A percentile compares a stretch with the other conserved stretches of the same genome.
These are phyloP conservation scores for Curvularia hawaiiensis DNA, from an alignment of 2,329 filamentous ascomycete genomes.

Conservation along the genomic window DNA sequence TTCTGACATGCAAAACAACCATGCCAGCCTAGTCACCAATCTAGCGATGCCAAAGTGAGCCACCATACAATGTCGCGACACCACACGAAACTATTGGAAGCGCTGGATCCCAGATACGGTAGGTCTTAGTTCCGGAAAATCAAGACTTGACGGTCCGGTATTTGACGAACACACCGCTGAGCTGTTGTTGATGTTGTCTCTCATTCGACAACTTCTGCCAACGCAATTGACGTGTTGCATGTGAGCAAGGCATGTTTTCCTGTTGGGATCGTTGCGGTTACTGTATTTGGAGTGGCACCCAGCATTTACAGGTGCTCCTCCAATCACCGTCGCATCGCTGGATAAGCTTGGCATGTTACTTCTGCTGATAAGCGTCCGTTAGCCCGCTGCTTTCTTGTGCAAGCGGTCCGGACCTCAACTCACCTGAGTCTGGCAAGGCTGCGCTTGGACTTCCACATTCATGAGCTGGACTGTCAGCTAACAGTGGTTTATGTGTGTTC, in stretches of 20 bases:
- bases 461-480: neutral
- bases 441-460: neutral
- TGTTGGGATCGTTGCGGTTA: neutral
- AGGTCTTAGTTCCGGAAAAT: neutral
- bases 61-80: constrained; percentile 11
- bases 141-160: neutral
- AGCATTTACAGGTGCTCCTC: neutral
- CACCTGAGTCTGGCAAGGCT: neutral
- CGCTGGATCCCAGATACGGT: neutral
- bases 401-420: neutral
- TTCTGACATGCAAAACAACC: constrained; percentile 7
- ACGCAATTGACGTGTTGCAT: neutral
- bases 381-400: neutral
- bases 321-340: neutral
- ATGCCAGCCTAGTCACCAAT: constrained; percentile 1
- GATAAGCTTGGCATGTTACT: neutral
- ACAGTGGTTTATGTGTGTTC: constrained; percentile 5
- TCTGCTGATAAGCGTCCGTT: neutral
- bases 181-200: neutral
- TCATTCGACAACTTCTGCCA: neutral
- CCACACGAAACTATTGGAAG: constrained; percentile 3
- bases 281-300: neutral
- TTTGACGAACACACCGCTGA: neutral
- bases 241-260: neutral
- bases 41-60: constrained; percentile 4